phyloP scores from a whole-genome alignment of 192 early-diverging fungal species.

The Mortierella alpina region DNA sequence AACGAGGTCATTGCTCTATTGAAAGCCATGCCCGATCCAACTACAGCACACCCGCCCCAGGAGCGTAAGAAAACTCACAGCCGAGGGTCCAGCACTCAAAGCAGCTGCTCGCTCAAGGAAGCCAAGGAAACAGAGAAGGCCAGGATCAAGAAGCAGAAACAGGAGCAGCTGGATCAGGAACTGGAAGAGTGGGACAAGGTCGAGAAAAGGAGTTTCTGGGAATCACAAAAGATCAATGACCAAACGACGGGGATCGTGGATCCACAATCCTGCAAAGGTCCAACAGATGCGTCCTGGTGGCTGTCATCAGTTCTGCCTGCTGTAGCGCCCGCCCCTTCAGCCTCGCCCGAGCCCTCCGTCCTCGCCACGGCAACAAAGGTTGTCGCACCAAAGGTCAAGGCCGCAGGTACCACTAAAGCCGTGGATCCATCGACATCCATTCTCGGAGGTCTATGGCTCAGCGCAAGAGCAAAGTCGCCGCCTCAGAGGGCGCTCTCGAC shows the following conservation, averaged over 20 bases:
- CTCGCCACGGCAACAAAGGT: not conserved
- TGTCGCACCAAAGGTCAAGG: not conserved
- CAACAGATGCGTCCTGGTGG: constrained; percentile 4
- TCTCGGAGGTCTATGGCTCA: constrained; percentile 6
- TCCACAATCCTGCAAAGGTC: constrained; percentile 9
- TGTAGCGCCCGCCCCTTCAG: not conserved
- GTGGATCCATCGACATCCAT: not conserved
- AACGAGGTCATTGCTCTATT: constrained; percentile 37
- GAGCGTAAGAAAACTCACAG: not conserved
- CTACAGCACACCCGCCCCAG: not conserved
- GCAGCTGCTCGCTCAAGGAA: not conserved
- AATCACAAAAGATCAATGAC: constrained; percentile 36
- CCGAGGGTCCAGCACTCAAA: not conserved
- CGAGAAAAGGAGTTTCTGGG: constrained; percentile 21
- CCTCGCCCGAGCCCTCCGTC: not conserved
- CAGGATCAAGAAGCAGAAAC: constrained; percentile 1
- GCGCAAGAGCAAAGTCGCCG: constrained; percentile 10
- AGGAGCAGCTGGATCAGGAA: constrained; percentile 16
- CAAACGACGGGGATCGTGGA: constrained; percentile 30
- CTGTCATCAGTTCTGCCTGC: not conserved
- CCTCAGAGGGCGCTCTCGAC: constrained; percentile 11
- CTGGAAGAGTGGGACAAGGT: constrained; percentile 41
- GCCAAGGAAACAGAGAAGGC: not conserved
- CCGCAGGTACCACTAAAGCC: not conserved
- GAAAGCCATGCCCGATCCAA: constrained; percentile 51